Percentiles rank a stretch among this genome's conserved stretches.
These are phyloP conservation scores for Phytophthora tubulina DNA, from an alignment of 352 stramenopile genomes.

Conservation along the genomic window DNA sequence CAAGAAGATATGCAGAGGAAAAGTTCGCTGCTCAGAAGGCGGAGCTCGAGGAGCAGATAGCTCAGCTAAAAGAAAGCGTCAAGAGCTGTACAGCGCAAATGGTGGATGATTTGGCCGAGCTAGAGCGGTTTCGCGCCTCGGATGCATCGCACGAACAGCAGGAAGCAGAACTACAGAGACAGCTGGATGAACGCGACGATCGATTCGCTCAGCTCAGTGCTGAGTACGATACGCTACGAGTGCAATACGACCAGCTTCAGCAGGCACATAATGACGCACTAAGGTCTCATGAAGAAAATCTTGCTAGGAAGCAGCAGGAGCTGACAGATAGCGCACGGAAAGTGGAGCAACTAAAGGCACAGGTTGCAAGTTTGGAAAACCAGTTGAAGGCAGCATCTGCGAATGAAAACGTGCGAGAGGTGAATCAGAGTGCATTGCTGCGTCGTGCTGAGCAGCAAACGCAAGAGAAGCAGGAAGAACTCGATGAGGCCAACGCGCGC, in stretches of 20 bases:
- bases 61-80: conserved; percentile 58
- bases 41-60: conserved; percentile 63
- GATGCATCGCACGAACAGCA: conserved; percentile 46
- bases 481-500: conserved; percentile 44
- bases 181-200: conserved; percentile 66
- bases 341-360: conserved; percentile 40
- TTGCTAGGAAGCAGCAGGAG: conserved; percentile 38
- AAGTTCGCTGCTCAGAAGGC: conserved; percentile 43
- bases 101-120: conserved; percentile 55
- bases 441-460: conserved; percentile 49
- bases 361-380: conserved; percentile 34
- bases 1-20: conserved; percentile 29
- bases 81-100: conserved; percentile 63
- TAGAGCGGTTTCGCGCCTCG: conserved; percentile 58
- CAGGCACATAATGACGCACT: conserved; percentile 28
- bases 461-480: conserved; percentile 44
- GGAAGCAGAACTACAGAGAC: conserved; percentile 54
- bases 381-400: conserved; percentile 34
- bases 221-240: conserved; percentile 62
- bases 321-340: conserved; percentile 36
- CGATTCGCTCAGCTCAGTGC: conserved; percentile 62
- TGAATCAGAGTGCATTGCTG: conserved; percentile 51
- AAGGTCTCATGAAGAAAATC: conserved; percentile 30
- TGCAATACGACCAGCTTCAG: conserved; percentile 48
- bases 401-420: conserved; percentile 45